Conservation (phyloP, 208 protist species). For the Spongospora subterranea region DNA sequence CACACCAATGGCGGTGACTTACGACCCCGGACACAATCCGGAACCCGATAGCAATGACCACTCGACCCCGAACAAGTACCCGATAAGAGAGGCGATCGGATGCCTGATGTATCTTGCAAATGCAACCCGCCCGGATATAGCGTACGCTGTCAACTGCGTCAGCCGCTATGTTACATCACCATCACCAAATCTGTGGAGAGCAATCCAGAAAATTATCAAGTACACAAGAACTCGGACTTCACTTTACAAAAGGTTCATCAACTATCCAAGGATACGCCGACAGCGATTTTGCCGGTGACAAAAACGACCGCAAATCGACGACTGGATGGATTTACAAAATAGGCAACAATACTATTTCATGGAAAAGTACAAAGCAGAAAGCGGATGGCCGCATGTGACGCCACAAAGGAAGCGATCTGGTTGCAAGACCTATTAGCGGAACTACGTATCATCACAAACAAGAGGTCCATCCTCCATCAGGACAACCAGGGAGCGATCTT, state of each 20-base stretch:
- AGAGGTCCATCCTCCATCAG: neutral
- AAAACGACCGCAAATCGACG: neutral
- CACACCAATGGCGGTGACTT: neutral
- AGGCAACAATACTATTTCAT: neutral
- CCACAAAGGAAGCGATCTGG: neutral
- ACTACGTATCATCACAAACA: neutral
- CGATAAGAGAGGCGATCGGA: slow-evolving; percentile 2
- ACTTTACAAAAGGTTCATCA: neutral
- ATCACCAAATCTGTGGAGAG: neutral
- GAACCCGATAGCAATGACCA: neutral
- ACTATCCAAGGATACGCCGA: neutral
- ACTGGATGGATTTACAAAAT: slow-evolving; percentile 11
- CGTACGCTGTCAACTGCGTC: neutral
- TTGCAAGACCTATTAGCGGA: neutral
- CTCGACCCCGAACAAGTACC: neutral
- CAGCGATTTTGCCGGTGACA: neutral
- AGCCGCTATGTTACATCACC: neutral
- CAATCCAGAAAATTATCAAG: neutral
- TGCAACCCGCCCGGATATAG: neutral
- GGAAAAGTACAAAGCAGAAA: neutral
- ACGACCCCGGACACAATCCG: neutral
- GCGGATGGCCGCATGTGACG: neutral
- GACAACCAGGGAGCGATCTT: slow-evolving; percentile 39
- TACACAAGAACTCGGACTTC: neutral
- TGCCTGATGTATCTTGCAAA: neutral